A percentile compares a stretch with the other conserved stretches of the same genome.
These are phyloP conservation scores for Penicillium pancosmium DNA, from an alignment of 495 filamentous ascomycete species.

Conservation along the genomic window DNA sequence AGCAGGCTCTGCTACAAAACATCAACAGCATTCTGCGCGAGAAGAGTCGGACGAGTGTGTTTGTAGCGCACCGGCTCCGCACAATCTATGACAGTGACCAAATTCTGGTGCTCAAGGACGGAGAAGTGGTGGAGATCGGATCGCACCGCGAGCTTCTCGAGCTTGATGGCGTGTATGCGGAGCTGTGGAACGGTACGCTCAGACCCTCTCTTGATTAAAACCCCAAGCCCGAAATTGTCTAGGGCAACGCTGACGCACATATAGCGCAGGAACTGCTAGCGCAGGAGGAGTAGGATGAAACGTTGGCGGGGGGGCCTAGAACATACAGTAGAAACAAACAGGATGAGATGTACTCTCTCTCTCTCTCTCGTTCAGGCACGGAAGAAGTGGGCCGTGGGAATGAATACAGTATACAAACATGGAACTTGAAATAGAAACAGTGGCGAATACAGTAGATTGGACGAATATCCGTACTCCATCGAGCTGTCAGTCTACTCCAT, in stretches of 20 bases:
- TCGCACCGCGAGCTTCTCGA: conserved; percentile 86
- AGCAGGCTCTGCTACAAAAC: conserved; percentile 86
- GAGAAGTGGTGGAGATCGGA: conserved; percentile 80
- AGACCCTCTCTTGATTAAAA: neutral
- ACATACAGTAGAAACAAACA: neutral
- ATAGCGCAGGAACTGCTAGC: conserved; percentile 52
- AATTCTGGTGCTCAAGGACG: conserved; percentile 89
- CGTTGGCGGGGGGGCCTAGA: neutral
- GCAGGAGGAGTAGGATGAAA: conserved; percentile 29
- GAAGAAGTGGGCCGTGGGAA: neutral
- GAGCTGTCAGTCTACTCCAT: no score
- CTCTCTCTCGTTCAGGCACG: no score
- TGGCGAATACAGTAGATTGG: neutral
- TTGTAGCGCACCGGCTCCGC: conserved; percentile 87
- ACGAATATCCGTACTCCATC: no score
- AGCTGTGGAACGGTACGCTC: conserved; percentile 80
- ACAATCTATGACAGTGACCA: conserved; percentile 94
- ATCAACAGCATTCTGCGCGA: conserved; percentile 93
- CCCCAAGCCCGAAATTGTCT: neutral
- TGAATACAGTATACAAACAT: neutral
- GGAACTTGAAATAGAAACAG: neutral
- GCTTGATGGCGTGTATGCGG: conserved; percentile 76
- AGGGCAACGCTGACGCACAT: conserved; percentile 1
- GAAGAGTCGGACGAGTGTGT: conserved; percentile 86
- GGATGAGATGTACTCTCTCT: no score